Percentiles rank a stretch among this genome's conserved stretches.
phyloP scores from a whole-genome alignment of 345 rosid species.

The Odontarrhena argentea region DNA sequence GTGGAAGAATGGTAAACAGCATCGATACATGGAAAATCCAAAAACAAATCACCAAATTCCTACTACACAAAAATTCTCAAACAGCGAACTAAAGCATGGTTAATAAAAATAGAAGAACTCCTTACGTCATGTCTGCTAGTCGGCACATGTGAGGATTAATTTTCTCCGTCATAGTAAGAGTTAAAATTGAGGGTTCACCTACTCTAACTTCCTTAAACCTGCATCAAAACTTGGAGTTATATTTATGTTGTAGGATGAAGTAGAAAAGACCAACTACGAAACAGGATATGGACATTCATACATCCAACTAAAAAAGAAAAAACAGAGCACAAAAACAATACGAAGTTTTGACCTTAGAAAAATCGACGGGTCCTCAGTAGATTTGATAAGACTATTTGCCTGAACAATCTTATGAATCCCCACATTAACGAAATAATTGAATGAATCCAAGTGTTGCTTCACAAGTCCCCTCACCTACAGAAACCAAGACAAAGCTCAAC shows the following conservation, averaged over 20 bases:
- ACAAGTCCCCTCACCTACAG: constrained; percentile 83
- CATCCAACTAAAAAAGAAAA: background rate
- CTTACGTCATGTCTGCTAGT: constrained; percentile 78
- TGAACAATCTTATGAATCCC: constrained; percentile 87
- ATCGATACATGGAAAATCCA: constrained; percentile 5
- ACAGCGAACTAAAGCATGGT: constrained; percentile 3
- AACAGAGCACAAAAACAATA: background rate
- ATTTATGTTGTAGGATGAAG: background rate
- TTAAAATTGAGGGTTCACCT: constrained; percentile 59
- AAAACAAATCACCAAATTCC: background rate
- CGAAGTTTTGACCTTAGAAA: constrained; percentile 53
- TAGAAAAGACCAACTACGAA: background rate
- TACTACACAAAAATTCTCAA: constrained; percentile 10
- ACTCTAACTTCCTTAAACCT: constrained; percentile 77
- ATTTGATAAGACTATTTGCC: constrained; percentile 65
- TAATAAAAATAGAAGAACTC: constrained; percentile 23
- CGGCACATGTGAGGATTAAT: constrained; percentile 82
- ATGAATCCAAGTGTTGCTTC: constrained; percentile 92
- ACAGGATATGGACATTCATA: background rate
- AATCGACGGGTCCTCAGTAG: constrained; percentile 53
- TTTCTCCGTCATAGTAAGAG: constrained; percentile 38
- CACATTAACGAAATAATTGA: constrained; percentile 72
- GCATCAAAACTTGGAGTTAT: constrained; percentile 22
- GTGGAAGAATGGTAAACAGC: background rate
- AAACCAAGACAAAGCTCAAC: background rate